Percentiles rank a stretch among this genome's conserved stretches.
Conservation (phyloP, 306 rosid genomes). For the Nissolia schottii region DNA sequence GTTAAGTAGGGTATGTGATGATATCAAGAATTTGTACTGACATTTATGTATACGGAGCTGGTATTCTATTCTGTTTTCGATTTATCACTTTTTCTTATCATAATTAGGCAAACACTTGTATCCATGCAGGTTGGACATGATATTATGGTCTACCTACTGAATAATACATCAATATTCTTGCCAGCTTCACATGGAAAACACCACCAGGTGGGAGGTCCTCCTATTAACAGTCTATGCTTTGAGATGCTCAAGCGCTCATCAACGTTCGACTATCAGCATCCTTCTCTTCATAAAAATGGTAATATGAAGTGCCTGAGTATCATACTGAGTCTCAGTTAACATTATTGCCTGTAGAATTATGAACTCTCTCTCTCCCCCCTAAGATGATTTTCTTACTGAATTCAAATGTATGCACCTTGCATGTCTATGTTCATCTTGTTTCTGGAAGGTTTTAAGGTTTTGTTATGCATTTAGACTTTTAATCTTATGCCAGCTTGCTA, state of each 20-base stretch:
- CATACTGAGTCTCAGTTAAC: background rate
- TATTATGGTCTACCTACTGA: slow-evolving; percentile 50
- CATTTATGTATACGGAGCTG: background rate
- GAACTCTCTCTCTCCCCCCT: background rate
- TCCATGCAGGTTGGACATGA: slow-evolving; percentile 63
- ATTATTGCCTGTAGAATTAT: background rate
- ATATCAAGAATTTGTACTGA: background rate
- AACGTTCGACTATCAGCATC: slow-evolving; percentile 25
- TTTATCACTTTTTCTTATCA: background rate
- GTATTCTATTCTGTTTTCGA: background rate
- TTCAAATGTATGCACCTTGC: background rate
- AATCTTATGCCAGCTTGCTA: slow-evolving; percentile 6
- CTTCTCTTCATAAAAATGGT: slow-evolving; percentile 36
- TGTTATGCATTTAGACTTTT: background rate
- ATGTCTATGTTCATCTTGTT: slow-evolving; percentile 9
- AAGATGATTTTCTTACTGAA: background rate
- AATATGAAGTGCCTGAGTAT: slow-evolving; percentile 13
- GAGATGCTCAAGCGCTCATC: slow-evolving; percentile 20
- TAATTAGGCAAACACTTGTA: slow-evolving; percentile 3
- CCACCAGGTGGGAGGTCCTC: slow-evolving; percentile 68
- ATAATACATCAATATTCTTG: slow-evolving; percentile 57
- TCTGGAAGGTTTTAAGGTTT: background rate
- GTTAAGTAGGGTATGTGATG: slow-evolving; percentile 63
- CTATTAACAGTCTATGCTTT: slow-evolving; percentile 41
- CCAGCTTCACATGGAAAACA: slow-evolving; percentile 41